Conservation (phyloP, 371 early-diverging fungal species). For the Thermomucor indicae-seudaticae region DNA sequence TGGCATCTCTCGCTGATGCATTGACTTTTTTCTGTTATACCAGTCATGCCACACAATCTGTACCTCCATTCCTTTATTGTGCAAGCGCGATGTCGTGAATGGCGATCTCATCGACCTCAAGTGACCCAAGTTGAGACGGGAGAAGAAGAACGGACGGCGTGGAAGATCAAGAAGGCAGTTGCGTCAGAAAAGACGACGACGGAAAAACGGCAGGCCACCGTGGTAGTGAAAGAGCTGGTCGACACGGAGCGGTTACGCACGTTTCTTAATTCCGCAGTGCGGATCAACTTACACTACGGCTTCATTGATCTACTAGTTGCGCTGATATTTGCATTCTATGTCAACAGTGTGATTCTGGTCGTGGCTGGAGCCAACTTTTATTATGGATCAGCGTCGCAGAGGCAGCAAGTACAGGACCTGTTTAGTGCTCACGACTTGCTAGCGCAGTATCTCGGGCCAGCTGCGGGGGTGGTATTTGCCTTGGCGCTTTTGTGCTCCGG, state of each 20-base stretch:
- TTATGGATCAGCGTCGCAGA: slow-evolving; percentile 37
- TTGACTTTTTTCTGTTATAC: slow-evolving; percentile 10
- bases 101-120: slow-evolving; percentile 27
- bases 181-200: background rate
- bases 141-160: slow-evolving; percentile 5
- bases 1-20: background rate
- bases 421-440: slow-evolving; percentile 65
- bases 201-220: background rate
- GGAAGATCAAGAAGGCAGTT: background rate
- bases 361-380: slow-evolving; percentile 79
- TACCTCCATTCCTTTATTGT: slow-evolving; percentile 77
- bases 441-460: slow-evolving; percentile 53
- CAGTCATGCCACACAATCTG: slow-evolving; percentile 70
- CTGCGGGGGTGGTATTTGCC: slow-evolving; percentile 73
- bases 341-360: slow-evolving; percentile 77
- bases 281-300: slow-evolving; percentile 29
- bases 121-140: slow-evolving; percentile 5
- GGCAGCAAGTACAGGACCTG: slow-evolving; percentile 44
- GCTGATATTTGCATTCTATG: slow-evolving; percentile 68
- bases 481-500: slow-evolving; percentile 74
- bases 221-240: slow-evolving; percentile 1
- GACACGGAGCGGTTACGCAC: slow-evolving; percentile 10
- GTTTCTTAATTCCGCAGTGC: slow-evolving; percentile 12
- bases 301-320: slow-evolving; percentile 67
- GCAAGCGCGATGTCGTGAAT: slow-evolving; percentile 43